Base-by-base conservation (phyloP, 345 rosid genomes). In the Eucalyptus guilfoylei region DNA sequence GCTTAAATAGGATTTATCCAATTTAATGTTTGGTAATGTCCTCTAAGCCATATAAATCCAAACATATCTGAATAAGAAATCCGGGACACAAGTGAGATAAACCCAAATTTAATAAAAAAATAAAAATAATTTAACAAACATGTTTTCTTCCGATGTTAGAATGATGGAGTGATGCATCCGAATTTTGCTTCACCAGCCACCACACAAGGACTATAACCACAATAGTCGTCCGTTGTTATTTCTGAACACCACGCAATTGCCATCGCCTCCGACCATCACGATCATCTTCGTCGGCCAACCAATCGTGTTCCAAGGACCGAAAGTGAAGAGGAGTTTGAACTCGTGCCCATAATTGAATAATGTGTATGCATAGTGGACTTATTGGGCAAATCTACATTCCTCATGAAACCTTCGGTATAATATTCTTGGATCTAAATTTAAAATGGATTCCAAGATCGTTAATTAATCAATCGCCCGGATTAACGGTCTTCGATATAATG, bases 121-220 rank as follows among this genome's bases (percentile, higher is more conserved):
- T 28, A 64, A 7, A 14, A 64, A 30, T 64, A 64, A 64, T 13
- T 64, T 30, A 14, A 30, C 19, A 14, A 7, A 6, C 9, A 7
- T 14, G 1, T 2, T 64, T 28, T 64, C 3, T 14, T 14, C 17
- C 7, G 2, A 60, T 12, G 8, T 28, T 62, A 28, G 34, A 4
- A 62, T 14, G 9, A 30, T 13, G 8, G 9, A 62, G 5, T 2
- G 3, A 64, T 4, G 17, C 72, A 1, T 14, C 19, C 32, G 0
- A 30, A n/a, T 64, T 30, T 64, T n/a, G 12, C 72, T 64, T 64
- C 72, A 13, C 5, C 34, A n/a, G 19, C 34, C 37, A 64, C 9
- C 37, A 30, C 9, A 64, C 17, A 8, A 64, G 72, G 0, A 14
- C 9, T 64, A 28, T 3, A 0, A n/a, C 72, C 72, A 64, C 72